Base-by-base conservation (phyloP, 73 alveolate genomes). In the Durusdinium trenchii region DNA sequence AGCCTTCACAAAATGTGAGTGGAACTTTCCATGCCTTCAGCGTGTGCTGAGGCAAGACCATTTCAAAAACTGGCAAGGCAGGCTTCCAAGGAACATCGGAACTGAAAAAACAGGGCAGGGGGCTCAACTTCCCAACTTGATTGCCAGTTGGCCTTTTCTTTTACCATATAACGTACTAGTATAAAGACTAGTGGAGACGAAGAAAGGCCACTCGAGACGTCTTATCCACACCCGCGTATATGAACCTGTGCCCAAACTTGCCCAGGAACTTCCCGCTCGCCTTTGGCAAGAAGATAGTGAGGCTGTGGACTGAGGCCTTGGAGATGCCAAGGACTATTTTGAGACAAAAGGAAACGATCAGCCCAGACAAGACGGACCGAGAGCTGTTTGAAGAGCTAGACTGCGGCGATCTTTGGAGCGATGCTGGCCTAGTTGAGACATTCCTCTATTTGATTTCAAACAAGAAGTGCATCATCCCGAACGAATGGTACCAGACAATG, bases 371-470 rank as follows among this genome's bases (percentile, higher is more conserved):
- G 14, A 76, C 87, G 10, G 87, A 76, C 61, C 32, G 40, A 30
- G 62, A 76, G 87, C 87, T 43, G 36, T 76, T 76, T 23, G 3
- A 26, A 0, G 61, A 76, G 14, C 10, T 76, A 60, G 87, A 43
- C 3, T 40, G 62, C 28, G 87, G 87, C 26, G 87, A 76, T 76
- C 18, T 76, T 0, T 76, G 87, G 87, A 54, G 62, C 6, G 87
- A 76, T 76, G 60, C 61, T 76, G 62, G 45, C 16, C 10, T 76
- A 40, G 61, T 76, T 45, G 10, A 54, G 6, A 76, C 87, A 36
- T 76, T 76, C 61, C 36, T 76, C 42, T 76, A 76, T 40, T 76
- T 76, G 87, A 76, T 76, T 45, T 54, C 42, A 60, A 76, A 76
- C 87, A 54, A 38, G 50, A 76, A 76, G 6, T 76, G 87, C 87